Evolutionary conservation across 2,329 filamentous ascomycete genomes (phyloP).

Genomic region (Stemphylium vesicarium): DNA sequence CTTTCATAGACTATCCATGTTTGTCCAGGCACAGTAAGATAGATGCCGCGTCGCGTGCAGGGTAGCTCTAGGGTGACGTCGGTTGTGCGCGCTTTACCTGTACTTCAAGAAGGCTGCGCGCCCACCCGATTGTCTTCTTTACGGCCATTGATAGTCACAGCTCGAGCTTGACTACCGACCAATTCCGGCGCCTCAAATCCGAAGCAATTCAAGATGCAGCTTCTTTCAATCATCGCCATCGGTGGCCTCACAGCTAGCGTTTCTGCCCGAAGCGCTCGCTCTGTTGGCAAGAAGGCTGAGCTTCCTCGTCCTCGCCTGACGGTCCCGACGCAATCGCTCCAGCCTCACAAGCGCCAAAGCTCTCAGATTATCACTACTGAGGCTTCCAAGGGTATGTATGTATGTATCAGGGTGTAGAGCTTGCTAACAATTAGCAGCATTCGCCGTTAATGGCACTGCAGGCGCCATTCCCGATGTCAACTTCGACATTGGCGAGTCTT

Average conservation of each 20-base stretch:
- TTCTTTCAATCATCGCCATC: conserved; percentile 41
- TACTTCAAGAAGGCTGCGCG: conserved; percentile 7
- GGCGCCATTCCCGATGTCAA: conserved; percentile 56
- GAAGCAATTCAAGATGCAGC: conserved; percentile 34
- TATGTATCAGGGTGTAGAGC: no score
- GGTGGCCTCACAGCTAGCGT: conserved; percentile 34
- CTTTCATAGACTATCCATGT: conserved; percentile 14
- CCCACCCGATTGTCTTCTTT: neutral
- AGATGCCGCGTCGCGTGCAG: conserved; percentile 8
- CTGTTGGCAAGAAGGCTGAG: conserved; percentile 39
- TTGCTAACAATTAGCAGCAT: conserved; percentile 34
- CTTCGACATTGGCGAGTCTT: conserved; percentile 54
- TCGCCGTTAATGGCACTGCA: conserved; percentile 46
- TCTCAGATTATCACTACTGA: conserved; percentile 51
- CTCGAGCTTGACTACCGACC: conserved; percentile 4
- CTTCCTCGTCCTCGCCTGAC: conserved; percentile 35
- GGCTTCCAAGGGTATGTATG: conserved; percentile 26
- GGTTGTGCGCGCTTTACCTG: neutral
- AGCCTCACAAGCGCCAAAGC: conserved; percentile 30
- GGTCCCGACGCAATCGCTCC: conserved; percentile 23
- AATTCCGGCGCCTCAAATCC: neutral
- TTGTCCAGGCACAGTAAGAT: conserved; percentile 13
- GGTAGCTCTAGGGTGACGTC: conserved; percentile 18
- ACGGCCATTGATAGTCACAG: conserved; percentile 9
- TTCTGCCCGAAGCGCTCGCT: conserved; percentile 37